Evolutionary conservation across 2,329 filamentous ascomycete species (phyloP).

Genomic region (Aspergillus viridinutans): DNA sequence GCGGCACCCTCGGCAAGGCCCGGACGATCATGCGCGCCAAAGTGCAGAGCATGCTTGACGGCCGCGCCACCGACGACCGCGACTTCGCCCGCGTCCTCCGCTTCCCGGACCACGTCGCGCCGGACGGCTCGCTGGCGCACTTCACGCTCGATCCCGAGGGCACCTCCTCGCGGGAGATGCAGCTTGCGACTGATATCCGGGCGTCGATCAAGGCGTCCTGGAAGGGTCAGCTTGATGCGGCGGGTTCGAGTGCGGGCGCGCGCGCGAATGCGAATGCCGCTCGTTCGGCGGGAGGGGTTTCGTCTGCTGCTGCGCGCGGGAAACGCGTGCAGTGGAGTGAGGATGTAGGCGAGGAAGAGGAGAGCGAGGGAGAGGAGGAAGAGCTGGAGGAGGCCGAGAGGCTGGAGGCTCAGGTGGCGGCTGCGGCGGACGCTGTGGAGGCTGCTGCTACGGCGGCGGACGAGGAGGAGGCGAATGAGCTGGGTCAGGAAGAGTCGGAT

Average conservation of each 20-base stretch:
- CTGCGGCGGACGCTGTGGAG: slow-evolving; percentile 21
- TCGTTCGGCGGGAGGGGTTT: background rate
- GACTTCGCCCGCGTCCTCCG: slow-evolving; percentile 34
- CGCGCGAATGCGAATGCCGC: slow-evolving; percentile 7
- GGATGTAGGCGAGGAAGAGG: background rate
- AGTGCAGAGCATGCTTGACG: slow-evolving; percentile 60
- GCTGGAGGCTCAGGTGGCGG: slow-evolving; percentile 25
- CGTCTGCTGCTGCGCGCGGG: background rate
- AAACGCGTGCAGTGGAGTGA: slow-evolving; percentile 1
- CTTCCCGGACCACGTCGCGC: slow-evolving; percentile 35
- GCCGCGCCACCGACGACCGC: slow-evolving; percentile 27
- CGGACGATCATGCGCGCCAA: slow-evolving; percentile 87
- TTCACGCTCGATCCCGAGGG: slow-evolving; percentile 25
- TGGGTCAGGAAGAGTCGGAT: slow-evolving; percentile 10
- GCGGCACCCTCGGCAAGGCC: slow-evolving; percentile 75
- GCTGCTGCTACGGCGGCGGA: slow-evolving; percentile 16
- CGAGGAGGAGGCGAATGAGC: slow-evolving; percentile 22
- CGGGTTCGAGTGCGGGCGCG: slow-evolving; percentile 12
- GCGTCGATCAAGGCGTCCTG: slow-evolving; percentile 27
- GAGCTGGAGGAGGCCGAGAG: slow-evolving; percentile 30
- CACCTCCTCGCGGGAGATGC: slow-evolving; percentile 21
- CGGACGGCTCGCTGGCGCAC: slow-evolving; percentile 13
- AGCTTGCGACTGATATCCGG: slow-evolving; percentile 34
- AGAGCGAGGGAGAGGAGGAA: slow-evolving; percentile 27
- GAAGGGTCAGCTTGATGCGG: slow-evolving; percentile 8